Evolutionary conservation across 208 protist species (phyloP).

Genomic region (Leishmania aethiopica): DNA sequence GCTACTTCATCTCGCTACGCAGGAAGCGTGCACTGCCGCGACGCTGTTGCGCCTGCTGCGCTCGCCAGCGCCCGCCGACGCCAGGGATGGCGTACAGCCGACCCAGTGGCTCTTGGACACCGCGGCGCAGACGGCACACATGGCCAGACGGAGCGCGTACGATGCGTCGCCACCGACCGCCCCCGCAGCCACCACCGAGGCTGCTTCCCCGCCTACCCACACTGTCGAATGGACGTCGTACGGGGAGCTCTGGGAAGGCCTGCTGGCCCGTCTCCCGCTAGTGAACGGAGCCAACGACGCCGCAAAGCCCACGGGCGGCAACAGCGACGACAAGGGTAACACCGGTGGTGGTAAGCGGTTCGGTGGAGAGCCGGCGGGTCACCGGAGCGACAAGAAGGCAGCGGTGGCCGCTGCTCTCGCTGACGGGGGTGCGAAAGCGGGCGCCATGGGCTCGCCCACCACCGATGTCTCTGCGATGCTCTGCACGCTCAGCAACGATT

Average conservation of each 20-base stretch:
- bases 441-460: neutral
- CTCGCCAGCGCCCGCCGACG: neutral
- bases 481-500: conserved; percentile 4
- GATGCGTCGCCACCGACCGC: neutral
- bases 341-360: neutral
- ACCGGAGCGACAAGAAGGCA: neutral
- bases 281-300: neutral
- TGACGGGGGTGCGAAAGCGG: too few relatives aligned
- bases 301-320: neutral
- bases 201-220: neutral
- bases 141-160: neutral
- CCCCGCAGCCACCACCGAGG: neutral
- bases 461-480: neutral
- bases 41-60: conserved; percentile 5
- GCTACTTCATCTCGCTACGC: conserved; percentile 23
- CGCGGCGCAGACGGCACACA: neutral
- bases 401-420: neutral
- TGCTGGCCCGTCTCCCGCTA: neutral
- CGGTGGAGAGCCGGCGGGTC: neutral
- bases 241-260: conserved; percentile 1
- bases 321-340: neutral
- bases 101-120: neutral
- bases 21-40: conserved; percentile 13
- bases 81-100: neutral
- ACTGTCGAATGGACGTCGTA: neutral